Evolutionary conservation across 331 rosid genomes (phyloP), one percentile per base, ranked within the genome.

Genomic region (Quercus tomentella): DNA sequence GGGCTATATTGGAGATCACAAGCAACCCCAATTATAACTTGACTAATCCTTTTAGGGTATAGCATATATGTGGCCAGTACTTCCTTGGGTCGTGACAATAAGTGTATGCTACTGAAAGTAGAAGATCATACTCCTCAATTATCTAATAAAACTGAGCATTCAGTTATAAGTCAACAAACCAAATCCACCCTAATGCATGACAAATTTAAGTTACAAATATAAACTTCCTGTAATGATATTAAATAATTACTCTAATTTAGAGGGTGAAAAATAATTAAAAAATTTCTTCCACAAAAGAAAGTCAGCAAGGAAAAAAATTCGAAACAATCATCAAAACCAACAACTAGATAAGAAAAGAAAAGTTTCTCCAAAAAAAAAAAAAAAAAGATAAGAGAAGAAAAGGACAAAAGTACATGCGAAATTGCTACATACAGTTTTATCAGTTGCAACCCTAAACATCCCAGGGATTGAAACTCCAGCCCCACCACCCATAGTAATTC

Each of bases 401-500:
- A 11, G 9, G 9, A 35, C 2, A 2, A 35, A 35, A 35, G 41
- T 6, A 35, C 8, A 35, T 35, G 9, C 2, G 1, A 35, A 35
- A 9, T 35, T 35, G 41, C 41, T 6, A 35, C 41, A 35, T 35
- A 35, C 41, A 35, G 2, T 35, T 35, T 35, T 35, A 6, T 35
- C 41, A 35, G 41, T 35, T 35, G 41, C 41, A 35, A 35, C 41
- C 25, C 91, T 92, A 77, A 95, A 91, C 41, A 90, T 95, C 66
- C 97, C 96, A 1, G 99, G 99, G 73, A 95, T 85, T 80, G 99
- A 93, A 73, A 95, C 84, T 77, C 97, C 97, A 69, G 92, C 97
- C 35, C 99, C 99, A 63, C 99, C 99, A 79, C 99, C 98, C 98
- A 95, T 91, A 72, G 97, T 93, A 79, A 95, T 81, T 61, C 99